Percentiles rank a stretch among this genome's conserved stretches.
Evolutionary conservation across 2,329 filamentous ascomycete genomes (phyloP).

Genomic region (Ophiosphaerella narmari): DNA sequence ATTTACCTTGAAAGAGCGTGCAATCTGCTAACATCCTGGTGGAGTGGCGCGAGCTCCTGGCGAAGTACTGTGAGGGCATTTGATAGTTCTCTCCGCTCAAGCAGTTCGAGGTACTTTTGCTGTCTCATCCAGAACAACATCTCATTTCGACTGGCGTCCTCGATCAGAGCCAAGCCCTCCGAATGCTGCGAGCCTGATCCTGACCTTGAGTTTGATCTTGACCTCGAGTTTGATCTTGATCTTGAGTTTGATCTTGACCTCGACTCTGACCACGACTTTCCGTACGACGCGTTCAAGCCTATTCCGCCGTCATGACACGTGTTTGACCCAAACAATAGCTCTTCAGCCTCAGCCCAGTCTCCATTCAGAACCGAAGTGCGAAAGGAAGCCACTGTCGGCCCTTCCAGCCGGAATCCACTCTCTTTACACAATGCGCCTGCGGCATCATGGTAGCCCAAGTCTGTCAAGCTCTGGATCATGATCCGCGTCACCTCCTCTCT

Average conservation of each 20-base stretch:
- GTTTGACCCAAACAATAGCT: slow-evolving; percentile 67
- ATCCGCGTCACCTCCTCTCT: slow-evolving; percentile 92
- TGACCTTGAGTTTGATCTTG: slow-evolving; percentile 16
- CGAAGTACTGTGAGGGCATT: slow-evolving; percentile 82
- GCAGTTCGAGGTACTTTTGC: slow-evolving; percentile 91
- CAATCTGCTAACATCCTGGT: slow-evolving; percentile 75
- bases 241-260: slow-evolving; percentile 21
- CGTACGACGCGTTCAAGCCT: slow-evolving; percentile 39
- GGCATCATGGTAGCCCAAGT: slow-evolving; percentile 82
- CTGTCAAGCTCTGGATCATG: slow-evolving; percentile 85
- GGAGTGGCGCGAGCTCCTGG: slow-evolving; percentile 83
- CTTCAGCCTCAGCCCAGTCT: slow-evolving; percentile 83
- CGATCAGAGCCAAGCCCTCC: slow-evolving; percentile 71
- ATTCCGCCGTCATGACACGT: slow-evolving; percentile 52
- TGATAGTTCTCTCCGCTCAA: slow-evolving; percentile 75
- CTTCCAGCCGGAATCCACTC: slow-evolving; percentile 88
- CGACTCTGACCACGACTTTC: slow-evolving; percentile 40
- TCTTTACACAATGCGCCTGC: slow-evolving; percentile 76
- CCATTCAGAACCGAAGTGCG: slow-evolving; percentile 78
- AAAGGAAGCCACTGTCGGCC: slow-evolving; percentile 82
- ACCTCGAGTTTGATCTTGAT: slow-evolving; percentile 29
- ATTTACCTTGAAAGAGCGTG: slow-evolving; percentile 77
- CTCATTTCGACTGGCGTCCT: slow-evolving; percentile 73
- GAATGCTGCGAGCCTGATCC: slow-evolving; percentile 36
- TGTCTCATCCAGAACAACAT: slow-evolving; percentile 90